Evolutionary conservation across 768 basidiomycete genomes (phyloP).

Genomic region (Leccinum imitatum): DNA sequence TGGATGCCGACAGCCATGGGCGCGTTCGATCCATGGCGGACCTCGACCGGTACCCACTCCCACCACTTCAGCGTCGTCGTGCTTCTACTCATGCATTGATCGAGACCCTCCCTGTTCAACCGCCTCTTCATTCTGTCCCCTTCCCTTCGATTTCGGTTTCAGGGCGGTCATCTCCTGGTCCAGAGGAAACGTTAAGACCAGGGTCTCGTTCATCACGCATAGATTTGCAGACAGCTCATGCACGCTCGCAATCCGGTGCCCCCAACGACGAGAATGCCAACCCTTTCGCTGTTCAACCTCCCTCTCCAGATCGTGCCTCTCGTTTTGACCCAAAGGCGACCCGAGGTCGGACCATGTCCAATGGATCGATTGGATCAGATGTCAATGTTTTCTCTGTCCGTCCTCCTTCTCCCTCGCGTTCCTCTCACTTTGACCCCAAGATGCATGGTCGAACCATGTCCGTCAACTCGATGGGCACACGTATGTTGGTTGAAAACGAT

Average conservation of each 20-base stretch:
- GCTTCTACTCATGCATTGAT: conserved; percentile 50
- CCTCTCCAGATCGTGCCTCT: conserved; percentile 40
- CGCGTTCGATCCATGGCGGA: conserved; percentile 64
- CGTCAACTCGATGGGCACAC: conserved; percentile 64
- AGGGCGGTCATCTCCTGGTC: conserved; percentile 48
- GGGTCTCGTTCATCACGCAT: conserved; percentile 36
- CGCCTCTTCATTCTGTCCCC: conserved; percentile 53
- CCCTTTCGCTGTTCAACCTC: conserved; percentile 36
- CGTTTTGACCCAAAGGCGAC: conserved; percentile 44
- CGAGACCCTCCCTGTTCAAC: conserved; percentile 39
- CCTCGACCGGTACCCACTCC: conserved; percentile 40
- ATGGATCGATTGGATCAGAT: conserved; percentile 44
- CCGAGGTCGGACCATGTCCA: conserved; percentile 41
- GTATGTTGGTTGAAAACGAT: conserved; percentile 59
- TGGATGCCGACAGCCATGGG: conserved; percentile 33
- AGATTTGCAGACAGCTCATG: conserved; percentile 35
- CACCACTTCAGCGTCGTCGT: conserved; percentile 47
- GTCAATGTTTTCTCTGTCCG: conserved; percentile 73
- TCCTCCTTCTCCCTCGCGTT: conserved; percentile 56
- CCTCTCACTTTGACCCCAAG: conserved; percentile 84
- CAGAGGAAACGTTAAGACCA: conserved; percentile 38
- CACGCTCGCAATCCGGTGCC: conserved; percentile 49
- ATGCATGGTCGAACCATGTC: conserved; percentile 61
- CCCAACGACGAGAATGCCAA: conserved; percentile 34
- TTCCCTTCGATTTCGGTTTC: conserved; percentile 57